Base-by-base conservation (phyloP, 768 basidiomycete species). In the Lanmaoa pseudosensibilis region DNA sequence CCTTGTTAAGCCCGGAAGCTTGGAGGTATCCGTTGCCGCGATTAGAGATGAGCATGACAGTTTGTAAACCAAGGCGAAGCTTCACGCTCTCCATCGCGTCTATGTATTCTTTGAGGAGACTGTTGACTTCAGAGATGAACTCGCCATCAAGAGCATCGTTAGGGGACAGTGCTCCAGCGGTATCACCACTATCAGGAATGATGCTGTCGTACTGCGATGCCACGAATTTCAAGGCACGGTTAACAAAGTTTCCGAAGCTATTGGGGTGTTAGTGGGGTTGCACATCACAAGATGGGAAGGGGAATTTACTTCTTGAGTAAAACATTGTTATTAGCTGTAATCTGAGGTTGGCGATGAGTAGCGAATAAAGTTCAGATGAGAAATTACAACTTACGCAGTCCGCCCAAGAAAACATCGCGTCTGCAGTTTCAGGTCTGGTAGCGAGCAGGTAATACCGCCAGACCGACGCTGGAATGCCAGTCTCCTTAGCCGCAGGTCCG, bases 211-310 rank as follows among this genome's bases (percentile, higher is more conserved):
- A 96, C 68, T 93, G 92, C 6, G 91, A 88, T 7, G 88, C 83
- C 32, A 94, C 83, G 69, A 99, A 99, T 73, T 98, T 98, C 69
- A 98, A 78, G 18, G 84, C 80, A 27, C 97, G 89, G 73, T 99
- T 99, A 61, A 98, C 90, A 65, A 97, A 98, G 77, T 99, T 99
- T 43, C 97, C 97, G 64, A 99, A 90, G 75, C 92, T 93, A 23
- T 39, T 21, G 18, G 40, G 15, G 11, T 18, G 37, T 59, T 27
- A 54, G 51, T 16, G 36, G 46, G 18, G 13, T 27, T 50, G 33
- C 47, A 45, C 30, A 21, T 25, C 21, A 25, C 18, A 12, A 12
- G 38, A 32, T 34, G 3, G 3, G 7, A 46, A 34, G 11, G 12
- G 25, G 18, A 2, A 69, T 80, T 62, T 56, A 92, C 92, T 98